Evolutionary conservation across 495 filamentous ascomycete species (phyloP).

Genomic region (Penicillium parvum): DNA sequence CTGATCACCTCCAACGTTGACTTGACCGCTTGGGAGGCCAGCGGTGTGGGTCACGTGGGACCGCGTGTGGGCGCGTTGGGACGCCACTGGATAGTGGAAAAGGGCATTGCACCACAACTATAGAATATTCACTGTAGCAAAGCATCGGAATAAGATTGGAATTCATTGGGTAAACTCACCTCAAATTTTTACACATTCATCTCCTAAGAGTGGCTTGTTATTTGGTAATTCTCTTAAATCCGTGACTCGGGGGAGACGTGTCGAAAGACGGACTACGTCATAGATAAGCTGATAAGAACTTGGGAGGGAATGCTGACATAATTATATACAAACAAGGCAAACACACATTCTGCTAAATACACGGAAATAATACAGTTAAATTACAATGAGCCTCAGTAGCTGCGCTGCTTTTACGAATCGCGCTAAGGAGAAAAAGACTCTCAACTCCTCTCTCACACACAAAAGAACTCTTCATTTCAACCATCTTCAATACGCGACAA

Average conservation of each 20-base stretch:
- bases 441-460: too few relatives aligned
- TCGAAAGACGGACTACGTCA: conserved; percentile 21
- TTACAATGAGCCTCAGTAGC: neutral
- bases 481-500: too few relatives aligned
- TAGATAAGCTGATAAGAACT: conserved; percentile 17
- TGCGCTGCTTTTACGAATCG: too few relatives aligned
- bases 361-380: neutral
- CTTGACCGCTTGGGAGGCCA: conserved; percentile 24
- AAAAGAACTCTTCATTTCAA: too few relatives aligned
- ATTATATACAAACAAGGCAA: conserved; percentile 8
- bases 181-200: neutral
- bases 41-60: conserved; percentile 29
- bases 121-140: neutral
- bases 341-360: neutral
- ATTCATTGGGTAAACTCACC: neutral
- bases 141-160: neutral
- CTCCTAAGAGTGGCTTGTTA: neutral
- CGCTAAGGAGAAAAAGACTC: too few relatives aligned
- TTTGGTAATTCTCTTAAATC: neutral
- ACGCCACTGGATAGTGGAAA: neutral
- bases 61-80: conserved; percentile 24
- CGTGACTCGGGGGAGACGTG: conserved; percentile 22
- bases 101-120: conserved; percentile 15
- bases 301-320: neutral
- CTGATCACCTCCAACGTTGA: conserved; percentile 22